Conservation (phyloP, 2,329 filamentous ascomycete species). For the Allantophomopsis lycopodina region DNA sequence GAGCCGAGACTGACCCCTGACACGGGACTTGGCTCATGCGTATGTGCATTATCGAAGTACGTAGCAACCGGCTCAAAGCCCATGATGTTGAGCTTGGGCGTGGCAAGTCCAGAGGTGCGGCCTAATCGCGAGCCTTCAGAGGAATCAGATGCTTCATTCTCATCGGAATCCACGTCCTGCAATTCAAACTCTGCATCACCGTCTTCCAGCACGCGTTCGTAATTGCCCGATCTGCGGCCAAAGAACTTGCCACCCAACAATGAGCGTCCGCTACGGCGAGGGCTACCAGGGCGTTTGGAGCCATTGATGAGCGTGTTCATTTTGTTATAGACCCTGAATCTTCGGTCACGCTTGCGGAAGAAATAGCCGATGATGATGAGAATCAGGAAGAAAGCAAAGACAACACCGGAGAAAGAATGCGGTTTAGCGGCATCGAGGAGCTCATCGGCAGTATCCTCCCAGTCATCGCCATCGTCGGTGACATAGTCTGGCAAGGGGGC, state of each 20-base stretch:
- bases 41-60: conserved; percentile 12
- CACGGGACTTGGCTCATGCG: background rate
- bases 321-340: conserved; percentile 44
- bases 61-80: conserved; percentile 27
- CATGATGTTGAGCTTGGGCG: conserved; percentile 43
- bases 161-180: conserved; percentile 47
- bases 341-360: conserved; percentile 66
- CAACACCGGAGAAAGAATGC: conserved; percentile 56
- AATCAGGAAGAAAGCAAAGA: conserved; percentile 61
- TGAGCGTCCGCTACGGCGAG: conserved; percentile 29
- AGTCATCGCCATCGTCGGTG: conserved; percentile 41
- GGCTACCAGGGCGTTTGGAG: conserved; percentile 28
- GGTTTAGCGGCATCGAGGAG: conserved; percentile 54
- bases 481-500: conserved; percentile 8
- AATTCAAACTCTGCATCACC: conserved; percentile 73
- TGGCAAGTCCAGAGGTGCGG: conserved; percentile 52
- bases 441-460: conserved; percentile 35
- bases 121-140: conserved; percentile 41
- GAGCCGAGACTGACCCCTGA: conserved; percentile 6
- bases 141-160: conserved; percentile 50
- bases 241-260: conserved; percentile 53
- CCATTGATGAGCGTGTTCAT: conserved; percentile 29
- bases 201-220: conserved; percentile 79
- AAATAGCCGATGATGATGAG: conserved; percentile 56
- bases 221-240: conserved; percentile 39